phyloP scores from a whole-genome alignment of 805 yeast species.

The Lipomyces anomalus region DNA sequence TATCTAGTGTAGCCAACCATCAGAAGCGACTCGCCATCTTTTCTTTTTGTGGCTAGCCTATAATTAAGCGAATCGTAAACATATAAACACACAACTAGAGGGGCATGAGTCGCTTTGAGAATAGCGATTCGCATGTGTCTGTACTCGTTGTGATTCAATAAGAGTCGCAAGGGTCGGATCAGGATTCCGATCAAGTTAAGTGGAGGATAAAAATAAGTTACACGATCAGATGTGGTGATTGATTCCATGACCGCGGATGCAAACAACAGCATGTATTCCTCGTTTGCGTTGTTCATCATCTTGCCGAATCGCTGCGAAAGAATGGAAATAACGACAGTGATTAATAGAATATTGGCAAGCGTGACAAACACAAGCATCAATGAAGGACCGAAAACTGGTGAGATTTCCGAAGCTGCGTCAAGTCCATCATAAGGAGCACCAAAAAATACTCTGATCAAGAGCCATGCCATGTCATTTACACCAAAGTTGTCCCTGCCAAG shows the following conservation, averaged over 20 bases:
- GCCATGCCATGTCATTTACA: conserved; percentile 31
- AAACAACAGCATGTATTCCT: conserved; percentile 31
- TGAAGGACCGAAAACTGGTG: conserved; percentile 32
- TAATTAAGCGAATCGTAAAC: conserved; percentile 24
- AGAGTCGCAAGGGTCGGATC: conserved; percentile 29
- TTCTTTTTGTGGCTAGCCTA: neutral
- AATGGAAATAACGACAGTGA: conserved; percentile 34
- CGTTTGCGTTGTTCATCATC: conserved; percentile 33
- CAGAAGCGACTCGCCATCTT: neutral
- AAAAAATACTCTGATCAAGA: conserved; percentile 32
- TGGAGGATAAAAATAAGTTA: conserved; percentile 34
- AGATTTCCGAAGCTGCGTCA: conserved; percentile 30
- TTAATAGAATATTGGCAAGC: conserved; percentile 27
- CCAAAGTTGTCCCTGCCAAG: conserved; percentile 31
- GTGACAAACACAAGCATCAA: conserved; percentile 33
- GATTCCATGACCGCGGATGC: conserved; percentile 32
- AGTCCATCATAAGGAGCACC: conserved; percentile 33
- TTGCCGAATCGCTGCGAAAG: conserved; percentile 31
- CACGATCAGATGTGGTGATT: conserved; percentile 31
- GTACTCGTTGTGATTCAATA: conserved; percentile 27
- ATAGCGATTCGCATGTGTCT: conserved; percentile 27
- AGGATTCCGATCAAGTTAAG: conserved; percentile 29
- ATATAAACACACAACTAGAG: conserved; percentile 27
- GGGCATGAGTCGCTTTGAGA: conserved; percentile 31
- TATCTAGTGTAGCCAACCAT: too few species aligned